A percentile compares a stretch with the other conserved stretches of the same genome.
These are phyloP conservation scores for Hygrocybe punicea DNA, from an alignment of 768 basidiomycete genomes.

Conservation along the genomic window DNA sequence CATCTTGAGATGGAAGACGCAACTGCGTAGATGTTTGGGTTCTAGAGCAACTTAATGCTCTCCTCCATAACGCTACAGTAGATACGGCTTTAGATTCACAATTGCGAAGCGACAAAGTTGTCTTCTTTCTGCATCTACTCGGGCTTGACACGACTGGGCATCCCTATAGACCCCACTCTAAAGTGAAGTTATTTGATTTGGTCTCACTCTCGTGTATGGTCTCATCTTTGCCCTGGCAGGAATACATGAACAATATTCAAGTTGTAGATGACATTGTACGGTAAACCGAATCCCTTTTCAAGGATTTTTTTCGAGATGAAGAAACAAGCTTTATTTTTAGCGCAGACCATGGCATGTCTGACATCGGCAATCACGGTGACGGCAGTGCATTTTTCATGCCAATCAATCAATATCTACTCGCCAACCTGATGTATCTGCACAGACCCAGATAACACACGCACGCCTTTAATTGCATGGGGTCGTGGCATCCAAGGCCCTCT, in stretches of 20 bases:
- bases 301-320: slow-evolving; percentile 61
- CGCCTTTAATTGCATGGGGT: slow-evolving; percentile 81
- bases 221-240: slow-evolving; percentile 44
- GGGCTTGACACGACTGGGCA: slow-evolving; percentile 87
- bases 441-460: slow-evolving; percentile 88
- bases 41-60: slow-evolving; percentile 56
- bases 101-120: slow-evolving; percentile 55
- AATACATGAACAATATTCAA: slow-evolving; percentile 83
- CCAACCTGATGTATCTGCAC: slow-evolving; percentile 1
- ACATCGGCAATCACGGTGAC: slow-evolving; percentile 85
- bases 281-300: slow-evolving; percentile 58
- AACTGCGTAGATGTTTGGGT: slow-evolving; percentile 77
- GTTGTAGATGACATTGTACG: slow-evolving; percentile 73
- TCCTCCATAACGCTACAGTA: slow-evolving; percentile 63
- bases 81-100: slow-evolving; percentile 48
- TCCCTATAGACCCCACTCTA: slow-evolving; percentile 77
- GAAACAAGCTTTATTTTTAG: slow-evolving; percentile 78
- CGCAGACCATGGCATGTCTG: slow-evolving; percentile 89
- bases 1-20: slow-evolving; percentile 51
- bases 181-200: slow-evolving; percentile 14
- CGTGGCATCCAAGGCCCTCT: slow-evolving; percentile 68
- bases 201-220: background rate
- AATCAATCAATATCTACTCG: slow-evolving; percentile 1
- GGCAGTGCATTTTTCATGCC: slow-evolving; percentile 47
- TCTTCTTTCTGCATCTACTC: slow-evolving; percentile 82